Percentiles rank a stretch among this genome's conserved stretches.
Conservation (phyloP, 345 rosid genomes). For the Eucalyptus caleyi region DNA sequence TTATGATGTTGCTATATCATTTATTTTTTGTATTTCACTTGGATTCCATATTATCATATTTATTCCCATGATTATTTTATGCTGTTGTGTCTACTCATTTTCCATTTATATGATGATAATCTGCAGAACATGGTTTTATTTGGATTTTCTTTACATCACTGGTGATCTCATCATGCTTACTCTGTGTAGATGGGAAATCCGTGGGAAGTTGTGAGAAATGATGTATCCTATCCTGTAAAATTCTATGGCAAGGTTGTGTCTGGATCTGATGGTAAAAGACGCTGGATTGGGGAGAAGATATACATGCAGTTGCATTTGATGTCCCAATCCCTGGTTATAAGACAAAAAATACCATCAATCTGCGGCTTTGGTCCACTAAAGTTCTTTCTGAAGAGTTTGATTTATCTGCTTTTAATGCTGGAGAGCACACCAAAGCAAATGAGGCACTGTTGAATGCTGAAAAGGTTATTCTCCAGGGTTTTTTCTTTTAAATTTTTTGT, state of each 20-base stretch:
- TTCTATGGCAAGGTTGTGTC: slow-evolving; percentile 26
- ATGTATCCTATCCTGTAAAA: slow-evolving; percentile 29
- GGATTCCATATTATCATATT: neutral
- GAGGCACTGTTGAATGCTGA: slow-evolving; percentile 29
- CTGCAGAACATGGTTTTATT: neutral
- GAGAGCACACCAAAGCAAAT: slow-evolving; percentile 39
- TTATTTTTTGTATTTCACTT: neutral
- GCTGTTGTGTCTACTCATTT: neutral
- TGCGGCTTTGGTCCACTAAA: slow-evolving; percentile 41
- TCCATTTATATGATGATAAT: neutral
- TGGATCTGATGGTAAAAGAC: slow-evolving; percentile 25
- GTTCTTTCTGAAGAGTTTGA: slow-evolving; percentile 23
- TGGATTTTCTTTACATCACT: neutral
- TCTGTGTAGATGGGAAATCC: slow-evolving; percentile 35
- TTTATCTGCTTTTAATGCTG: slow-evolving; percentile 21
- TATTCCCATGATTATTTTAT: neutral
- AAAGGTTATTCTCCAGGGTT: slow-evolving; percentile 6
- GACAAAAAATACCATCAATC: slow-evolving; percentile 34
- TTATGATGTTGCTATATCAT: neutral
- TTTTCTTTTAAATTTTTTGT: neutral
- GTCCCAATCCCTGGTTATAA: slow-evolving; percentile 44
- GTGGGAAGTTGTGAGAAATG: slow-evolving; percentile 36
- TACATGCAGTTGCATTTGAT: slow-evolving; percentile 26
- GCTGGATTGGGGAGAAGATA: slow-evolving; percentile 38
- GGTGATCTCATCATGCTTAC: neutral